Evolutionary conservation across 805 yeast genomes (phyloP), one percentile per base, ranked within the genome.

Genomic region (Myxozyma lipomycoides): DNA sequence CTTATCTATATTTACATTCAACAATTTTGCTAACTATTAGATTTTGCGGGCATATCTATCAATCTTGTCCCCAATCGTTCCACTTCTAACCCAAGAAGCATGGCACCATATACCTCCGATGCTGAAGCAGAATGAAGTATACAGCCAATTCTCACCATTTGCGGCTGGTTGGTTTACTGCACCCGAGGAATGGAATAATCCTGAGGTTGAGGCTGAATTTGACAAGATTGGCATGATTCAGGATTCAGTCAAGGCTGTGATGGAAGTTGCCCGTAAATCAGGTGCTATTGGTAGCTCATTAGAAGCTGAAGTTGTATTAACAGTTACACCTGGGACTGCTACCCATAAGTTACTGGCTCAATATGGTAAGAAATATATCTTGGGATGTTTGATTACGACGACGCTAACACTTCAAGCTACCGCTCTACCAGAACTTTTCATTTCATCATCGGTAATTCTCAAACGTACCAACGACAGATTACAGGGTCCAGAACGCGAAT

Each of bases 51-150:
- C 81, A 0, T 85, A 88, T 62, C 66, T 81, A n/a, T 76, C 86
- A 0, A 65, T 86, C 1, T 64, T 91, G 49, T 75, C 89, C 0
- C 98, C 98, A 1, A 79, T 93, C 1, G 69, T 84, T 35, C 99
- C 99, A 1, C 65, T 87, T 2, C 70, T 90, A 49, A 76, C 91
- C 0, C 98, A 93, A 67, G 97, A 93, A 63, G 88, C 80, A 0
- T 90, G 96, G 96, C 78, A 79, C 35, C 73, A 74, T 51, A 61
- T 78, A 3, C 82, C 78, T 9, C 54, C 46, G 2, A 56, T 45
- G 18, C 45, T 72, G 35, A 68, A 43, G 24, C n/a, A 35, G 6
- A 17, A 35, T 6, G 19, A 35, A 35, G n/a, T 21, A 35, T 12
- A 10, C 18, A 25, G 24, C 34, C 19, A 17, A 38, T 40, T 17